Evolutionary conservation across 129 eudicot genomes (phyloP).

Genomic region (Deinandra increscens): DNA sequence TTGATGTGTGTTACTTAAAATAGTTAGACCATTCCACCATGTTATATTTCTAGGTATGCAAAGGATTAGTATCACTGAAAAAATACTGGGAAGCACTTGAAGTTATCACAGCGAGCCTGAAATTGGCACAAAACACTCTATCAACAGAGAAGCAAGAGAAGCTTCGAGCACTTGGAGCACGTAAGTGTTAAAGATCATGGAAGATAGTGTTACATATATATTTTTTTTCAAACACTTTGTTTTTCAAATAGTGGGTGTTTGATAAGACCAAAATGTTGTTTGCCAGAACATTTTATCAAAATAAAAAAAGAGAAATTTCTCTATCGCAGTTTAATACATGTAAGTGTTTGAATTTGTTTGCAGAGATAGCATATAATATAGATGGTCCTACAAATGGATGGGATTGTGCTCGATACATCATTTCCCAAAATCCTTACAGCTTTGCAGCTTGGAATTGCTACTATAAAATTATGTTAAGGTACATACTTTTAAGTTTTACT

Average conservation of each 20-base stretch:
- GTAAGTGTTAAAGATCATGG: conserved; percentile 44
- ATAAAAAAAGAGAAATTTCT: background rate
- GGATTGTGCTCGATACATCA: conserved; percentile 78
- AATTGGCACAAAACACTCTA: conserved; percentile 55
- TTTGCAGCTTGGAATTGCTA: conserved; percentile 95
- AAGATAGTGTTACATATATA: background rate
- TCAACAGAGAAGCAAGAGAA: conserved; percentile 68
- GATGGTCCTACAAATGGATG: conserved; percentile 83
- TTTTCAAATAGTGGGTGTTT: background rate
- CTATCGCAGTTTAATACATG: background rate
- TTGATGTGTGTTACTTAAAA: background rate
- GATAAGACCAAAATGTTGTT: background rate
- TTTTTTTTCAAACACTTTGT: background rate
- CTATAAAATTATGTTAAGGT: conserved; percentile 77
- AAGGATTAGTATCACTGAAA: conserved; percentile 53
- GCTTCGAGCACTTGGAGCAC: conserved; percentile 87
- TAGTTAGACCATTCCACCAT: background rate
- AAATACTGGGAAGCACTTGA: conserved; percentile 82
- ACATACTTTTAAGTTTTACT: conserved; percentile 14
- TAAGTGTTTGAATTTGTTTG: background rate
- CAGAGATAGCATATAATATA: conserved; percentile 71
- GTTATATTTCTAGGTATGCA: conserved; percentile 56
- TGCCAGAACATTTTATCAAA: background rate
- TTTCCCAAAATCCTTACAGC: conserved; percentile 78
- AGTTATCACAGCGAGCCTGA: conserved; percentile 61